Evolutionary conservation across 1,139 yeast genomes (phyloP), one percentile per base, ranked within the genome.

Genomic region (Dujonia santamariae): DNA sequence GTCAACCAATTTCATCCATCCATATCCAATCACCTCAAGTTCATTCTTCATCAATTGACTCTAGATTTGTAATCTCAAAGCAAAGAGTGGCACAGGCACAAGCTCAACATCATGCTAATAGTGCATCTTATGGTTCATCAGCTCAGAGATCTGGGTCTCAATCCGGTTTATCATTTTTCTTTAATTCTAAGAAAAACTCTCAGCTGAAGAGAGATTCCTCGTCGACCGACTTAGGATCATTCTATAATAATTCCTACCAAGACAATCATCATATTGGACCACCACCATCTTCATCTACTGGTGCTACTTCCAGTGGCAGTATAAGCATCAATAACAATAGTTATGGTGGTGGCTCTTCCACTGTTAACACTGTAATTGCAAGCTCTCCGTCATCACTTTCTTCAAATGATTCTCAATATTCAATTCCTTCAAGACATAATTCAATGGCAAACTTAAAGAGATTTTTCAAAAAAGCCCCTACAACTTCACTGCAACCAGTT

Each of bases 381-480:
- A 51, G 60, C 29, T 64, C 73, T 22, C 73, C 75, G 0, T 52
- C 65, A 7, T 63, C 72, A 7, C 39, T 36, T 16, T 63, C 72
- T 3, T 64, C 71, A 13, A 36, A 50, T 14, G 75, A 68, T 11
- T 63, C 71, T n/a, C 24, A 37, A 9, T 37, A 38, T 13, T 40
- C 46, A 26, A 32, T 42, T 26, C 63, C 51, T n/a, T 50, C 69
- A 7, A 56, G 75, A 43, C 88, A 82, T 47, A 80, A 80, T 43
- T 80, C 88, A 7, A 83, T 82, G 87, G 83, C 85, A 22, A 87
- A 83, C 43, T 59, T 82, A 46, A 78, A 78, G 53, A 58, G 78
- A 26, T 72, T 80, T 45, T 78, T 81, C 59, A 77, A 75, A 42
- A 75, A 78, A 43, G 54, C 57, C n/a, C 53, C 67, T 2, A 42